Conservation (phyloP, 148 eudicot species). For the Dysphania ambrosioides region DNA sequence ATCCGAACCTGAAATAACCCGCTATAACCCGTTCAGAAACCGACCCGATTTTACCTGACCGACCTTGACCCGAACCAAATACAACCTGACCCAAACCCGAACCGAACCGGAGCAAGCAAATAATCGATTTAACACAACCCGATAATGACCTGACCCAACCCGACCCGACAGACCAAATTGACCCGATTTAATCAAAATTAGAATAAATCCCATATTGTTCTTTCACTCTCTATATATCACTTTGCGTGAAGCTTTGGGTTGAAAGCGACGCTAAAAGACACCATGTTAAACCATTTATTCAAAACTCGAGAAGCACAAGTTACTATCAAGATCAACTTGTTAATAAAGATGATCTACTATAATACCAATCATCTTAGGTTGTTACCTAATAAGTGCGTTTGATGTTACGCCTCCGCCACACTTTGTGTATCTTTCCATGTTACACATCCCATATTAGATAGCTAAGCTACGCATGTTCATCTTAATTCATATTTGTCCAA, state of each 20-base stretch:
- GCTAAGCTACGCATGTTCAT: not conserved
- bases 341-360: conserved; percentile 5
- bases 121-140: too few species aligned
- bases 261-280: conserved; percentile 15
- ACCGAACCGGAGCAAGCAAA: too few species aligned
- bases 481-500: conserved; percentile 1
- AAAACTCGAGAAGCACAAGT: conserved; percentile 2
- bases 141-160: too few species aligned
- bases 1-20: too few species aligned
- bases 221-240: not conserved
- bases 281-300: not conserved
- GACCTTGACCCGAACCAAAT: too few species aligned
- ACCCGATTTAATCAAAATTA: not conserved
- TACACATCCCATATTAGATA: not conserved
- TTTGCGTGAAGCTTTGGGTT: conserved; percentile 24
- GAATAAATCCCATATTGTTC: not conserved
- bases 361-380: not conserved
- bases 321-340: not conserved
- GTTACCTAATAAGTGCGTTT: conserved; percentile 5
- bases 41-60: too few species aligned
- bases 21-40: too few species aligned
- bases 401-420: conserved; percentile 1
- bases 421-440: conserved; percentile 9
- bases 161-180: too few species aligned
- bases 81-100: too few species aligned